Percentiles rank a stretch among this genome's conserved stretches.
Evolutionary conservation across 306 rosid genomes (phyloP).

Genomic region (Prunus dulcis): DNA sequence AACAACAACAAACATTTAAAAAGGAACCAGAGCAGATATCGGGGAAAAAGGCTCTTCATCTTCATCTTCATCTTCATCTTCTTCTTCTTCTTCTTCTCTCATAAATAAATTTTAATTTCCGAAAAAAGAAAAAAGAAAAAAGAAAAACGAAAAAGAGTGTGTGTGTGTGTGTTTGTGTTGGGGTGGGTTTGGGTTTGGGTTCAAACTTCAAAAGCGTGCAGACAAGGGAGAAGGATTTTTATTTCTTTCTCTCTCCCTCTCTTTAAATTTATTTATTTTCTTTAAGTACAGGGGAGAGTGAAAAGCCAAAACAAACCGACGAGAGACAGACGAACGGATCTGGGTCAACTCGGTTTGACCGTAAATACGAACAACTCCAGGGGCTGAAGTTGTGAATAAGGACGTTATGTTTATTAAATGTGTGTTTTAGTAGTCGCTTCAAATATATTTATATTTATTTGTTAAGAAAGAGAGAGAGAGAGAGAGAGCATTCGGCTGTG

Average conservation of each 20-base stretch:
- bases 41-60: background rate
- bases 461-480: background rate
- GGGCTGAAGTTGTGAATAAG: conserved; percentile 25
- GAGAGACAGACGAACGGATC: conserved; percentile 40
- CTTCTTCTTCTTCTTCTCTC: background rate
- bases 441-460: background rate
- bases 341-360: conserved; percentile 68
- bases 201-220: conserved; percentile 40
- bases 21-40: background rate
- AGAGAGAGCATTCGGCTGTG: conserved; percentile 34
- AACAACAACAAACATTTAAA: conserved; percentile 10
- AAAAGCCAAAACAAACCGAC: conserved; percentile 20
- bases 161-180: too few relatives aligned
- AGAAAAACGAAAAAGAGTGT: background rate
- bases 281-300: background rate
- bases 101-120: background rate
- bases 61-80: background rate
- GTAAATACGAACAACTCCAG: conserved; percentile 18
- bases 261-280: too few relatives aligned
- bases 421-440: background rate
- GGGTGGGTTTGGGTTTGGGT: too few relatives aligned
- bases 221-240: conserved; percentile 19
- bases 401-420: background rate
- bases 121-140: background rate
- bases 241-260: too few relatives aligned